Evolutionary conservation across 2,329 filamentous ascomycete species (phyloP), one percentile per base, ranked within the genome.

Genomic region (Periconia sp.): DNA sequence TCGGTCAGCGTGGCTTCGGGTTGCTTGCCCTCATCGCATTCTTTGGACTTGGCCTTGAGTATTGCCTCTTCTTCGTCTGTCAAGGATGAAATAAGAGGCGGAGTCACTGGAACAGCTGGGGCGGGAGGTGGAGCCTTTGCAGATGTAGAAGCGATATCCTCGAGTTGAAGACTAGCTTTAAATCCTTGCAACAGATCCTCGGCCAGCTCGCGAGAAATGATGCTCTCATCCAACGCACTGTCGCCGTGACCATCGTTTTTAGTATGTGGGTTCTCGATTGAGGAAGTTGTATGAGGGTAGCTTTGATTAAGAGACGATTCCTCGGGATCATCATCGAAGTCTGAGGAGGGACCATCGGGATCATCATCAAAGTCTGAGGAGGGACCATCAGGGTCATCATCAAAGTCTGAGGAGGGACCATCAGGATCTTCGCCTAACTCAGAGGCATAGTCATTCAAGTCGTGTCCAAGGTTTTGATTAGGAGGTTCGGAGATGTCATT

Each of bases 61-160:
- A 33, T 50, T 1, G 45, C 23, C 5, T 48, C 44, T 41, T 70
- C 68, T 2, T 57, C 46, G 1, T 56, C 41, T 2, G 59, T 55
- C 13, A 68, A 50, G 1, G 62, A 57, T 2, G 58, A 49, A 2
- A 70, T 54, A 1, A 70, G 56, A n/a, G 61, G 60, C 49, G 59
- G 56, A 5, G 55, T 42, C 3, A 47, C 45, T 1, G 53, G 45
- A 15, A 51, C 53, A n/a, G 54, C 33, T 13, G 33, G 33, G 11
- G 13, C 11, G 33, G 33, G 6, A 37, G 33, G 33, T 14, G 33
- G 33, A n/a, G 33, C 11, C 13, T 37, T 37, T 37, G 33, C 11
- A 14, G 33, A 5, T 14, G 33, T n/a, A 37, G 33, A 11, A 6
- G 33, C 13, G 33, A 11, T 6, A 37, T 37, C 33, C 15, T 37